Base-by-base conservation (phyloP, 2,329 filamentous ascomycete genomes). In the Talaromyces rugulosus region DNA sequence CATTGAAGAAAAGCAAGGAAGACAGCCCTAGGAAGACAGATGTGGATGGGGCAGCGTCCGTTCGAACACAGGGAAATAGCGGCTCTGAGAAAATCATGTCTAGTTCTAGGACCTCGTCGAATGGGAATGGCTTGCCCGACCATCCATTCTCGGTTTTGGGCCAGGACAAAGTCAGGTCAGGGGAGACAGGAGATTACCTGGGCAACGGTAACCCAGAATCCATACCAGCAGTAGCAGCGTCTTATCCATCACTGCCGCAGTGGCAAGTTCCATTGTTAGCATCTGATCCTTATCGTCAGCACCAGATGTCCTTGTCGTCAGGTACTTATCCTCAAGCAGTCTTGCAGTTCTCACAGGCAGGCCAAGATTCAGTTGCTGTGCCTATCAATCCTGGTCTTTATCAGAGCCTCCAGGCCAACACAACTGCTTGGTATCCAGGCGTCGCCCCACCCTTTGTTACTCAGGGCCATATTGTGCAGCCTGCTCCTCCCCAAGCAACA, bases 371-470 rank as follows among this genome's bases (percentile, higher is more conserved):
- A 60, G 42, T 66, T 12, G 40, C 66, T 3, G 50, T 59, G 18
- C 44, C 63, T n/a, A 59, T 62, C 14, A 65, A 67, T 36, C 59
- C 42, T 44, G 36, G 62, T 28, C 27, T 34, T 7, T 54, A 62
- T 18, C 63, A 63, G 52, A 58, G 59, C 30, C 30, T 62, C 51
- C 61, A 58, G 27, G 11, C 62, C 50, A 66, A 67, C 56, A 59
- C 65, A 28, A 34, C 60, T 27, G 40, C 59, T 30, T 69, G 66
- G 64, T 52, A 65, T 52, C 65, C 66, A 23, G 65, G 63, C 54
- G 36, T 58, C 27, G 62, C 63, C 50, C 67, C 66, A 33, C 36
- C 61, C 9, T 63, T 67, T 50, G 57, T 58, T 54, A 44, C 61
- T 12, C 66, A 66, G 34, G 55, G 44, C 18, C 27, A 60, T 9